Evolutionary conservation across 75 land plant genomes (phyloP), one percentile per base, ranked within the genome.

Genomic region (Picea glauca): DNA sequence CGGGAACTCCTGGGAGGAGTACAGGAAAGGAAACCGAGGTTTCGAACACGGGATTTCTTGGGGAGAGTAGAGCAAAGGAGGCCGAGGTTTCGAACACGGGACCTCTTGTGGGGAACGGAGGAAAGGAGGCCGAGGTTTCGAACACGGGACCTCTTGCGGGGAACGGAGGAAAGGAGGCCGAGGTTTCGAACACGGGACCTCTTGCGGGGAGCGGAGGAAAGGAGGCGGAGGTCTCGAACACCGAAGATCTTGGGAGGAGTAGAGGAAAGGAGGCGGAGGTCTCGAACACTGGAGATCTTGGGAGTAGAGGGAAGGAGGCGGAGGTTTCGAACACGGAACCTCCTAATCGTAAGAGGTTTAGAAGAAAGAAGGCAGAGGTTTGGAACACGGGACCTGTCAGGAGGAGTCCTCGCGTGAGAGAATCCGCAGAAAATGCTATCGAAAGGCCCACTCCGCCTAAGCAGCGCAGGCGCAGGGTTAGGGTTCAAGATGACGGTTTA

Each of bases 361-460:
- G 70, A 76, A 26, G 60, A 74, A 20, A 78, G 82, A 58, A 80
- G 72, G 13, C 13, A 3, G 35, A 20, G 0, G 13, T 5, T 40
- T 40, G 13, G 54, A 70, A 40, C 4, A 4, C 13, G 56, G 74
- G 50, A 38, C 54, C 56, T 38, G 32, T 80, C 76, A 85, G 89
- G 57, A 87, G 89, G 77, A 87, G 85, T 73, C 17, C 85, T 58
- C 83, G 88, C 0, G 46, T 57, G 15, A 50, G 3, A 13, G 15
- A 32, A 26, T 18, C 23, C 1, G 23, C 23, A 13, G 77, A 26
- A 6, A 58, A 75, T 64, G 78, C 17, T 13, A 7, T 18, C 2
- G 43, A 56, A 80, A 81, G 74, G 58, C 12, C 21, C 56, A 80
- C 26, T 70, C 75, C 5, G 76, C 78, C 1, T 65, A 78, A n/a